Conservation (phyloP, 164 flowering plant genomes). For the Nymphaea thermarum region DNA sequence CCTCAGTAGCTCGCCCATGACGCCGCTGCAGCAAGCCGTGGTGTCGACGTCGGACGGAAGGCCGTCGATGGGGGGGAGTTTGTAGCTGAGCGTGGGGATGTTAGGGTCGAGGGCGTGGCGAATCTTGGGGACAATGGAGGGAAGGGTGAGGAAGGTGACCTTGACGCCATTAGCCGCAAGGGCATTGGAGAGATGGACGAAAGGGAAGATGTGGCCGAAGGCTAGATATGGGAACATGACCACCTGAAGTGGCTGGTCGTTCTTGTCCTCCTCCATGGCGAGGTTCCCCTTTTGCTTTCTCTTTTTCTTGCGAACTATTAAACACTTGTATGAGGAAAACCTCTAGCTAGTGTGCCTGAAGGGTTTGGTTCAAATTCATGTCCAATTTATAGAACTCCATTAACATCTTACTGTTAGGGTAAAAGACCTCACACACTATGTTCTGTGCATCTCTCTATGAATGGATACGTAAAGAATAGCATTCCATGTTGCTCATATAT, state of each 20-base stretch:
- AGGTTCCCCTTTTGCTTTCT: no score
- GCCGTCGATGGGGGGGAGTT: constrained; percentile 15
- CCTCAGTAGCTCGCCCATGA: constrained; percentile 20
- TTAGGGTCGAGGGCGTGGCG: not conserved
- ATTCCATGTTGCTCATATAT: no score
- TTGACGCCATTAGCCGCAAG: not conserved
- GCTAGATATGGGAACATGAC: not conserved
- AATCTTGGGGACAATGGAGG: not conserved
- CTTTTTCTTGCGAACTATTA: no score
- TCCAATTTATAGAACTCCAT: no score
- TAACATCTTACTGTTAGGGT: no score
- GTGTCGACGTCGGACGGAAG: constrained; percentile 10
- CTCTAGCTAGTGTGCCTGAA: no score
- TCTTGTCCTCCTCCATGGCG: not conserved
- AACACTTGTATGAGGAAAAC: no score
- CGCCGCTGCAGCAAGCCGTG: constrained; percentile 7
- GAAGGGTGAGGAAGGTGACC: not conserved
- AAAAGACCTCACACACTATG: no score
- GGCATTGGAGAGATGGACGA: constrained; percentile 2
- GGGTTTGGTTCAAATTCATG: no score
- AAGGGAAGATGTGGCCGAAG: constrained; percentile 1
- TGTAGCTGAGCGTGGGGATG: not conserved
- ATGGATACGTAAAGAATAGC: no score
- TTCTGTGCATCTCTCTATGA: no score
- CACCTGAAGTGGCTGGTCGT: not conserved